phyloP scores from a whole-genome alignment of 257 asterid species.

The Gynochthodes officinalis region DNA sequence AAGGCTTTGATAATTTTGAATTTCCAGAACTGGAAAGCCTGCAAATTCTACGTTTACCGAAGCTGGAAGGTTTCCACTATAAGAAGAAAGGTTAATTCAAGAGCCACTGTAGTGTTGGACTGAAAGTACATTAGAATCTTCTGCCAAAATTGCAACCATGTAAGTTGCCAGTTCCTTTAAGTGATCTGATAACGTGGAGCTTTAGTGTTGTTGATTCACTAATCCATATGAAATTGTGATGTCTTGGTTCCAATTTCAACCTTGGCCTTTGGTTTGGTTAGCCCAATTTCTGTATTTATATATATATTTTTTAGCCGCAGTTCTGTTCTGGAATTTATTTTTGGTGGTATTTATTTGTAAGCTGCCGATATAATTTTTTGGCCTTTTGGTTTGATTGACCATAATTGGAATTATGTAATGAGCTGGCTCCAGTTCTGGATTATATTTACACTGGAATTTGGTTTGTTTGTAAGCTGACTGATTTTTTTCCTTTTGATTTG shows the following conservation, averaged over 20 bases:
- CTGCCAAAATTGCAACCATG: not conserved
- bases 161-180: not conserved
- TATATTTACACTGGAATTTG: too few relatives aligned
- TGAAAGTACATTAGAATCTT: not conserved
- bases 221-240: not conserved
- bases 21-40: not conserved
- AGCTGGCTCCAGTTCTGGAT: too few relatives aligned
- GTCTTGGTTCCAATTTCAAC: not conserved
- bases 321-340: too few relatives aligned
- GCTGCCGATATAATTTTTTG: too few relatives aligned
- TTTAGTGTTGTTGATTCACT: not conserved
- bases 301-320: too few relatives aligned
- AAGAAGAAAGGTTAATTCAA: not conserved
- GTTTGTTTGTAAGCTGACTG: too few relatives aligned
- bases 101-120: not conserved
- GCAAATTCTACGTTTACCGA: not conserved
- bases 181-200: not conserved
- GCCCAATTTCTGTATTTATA: too few relatives aligned
- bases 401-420: too few relatives aligned
- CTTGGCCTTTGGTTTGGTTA: not conserved
- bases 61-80: slow-evolving; percentile 1
- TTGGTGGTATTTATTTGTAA: too few relatives aligned
- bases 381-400: too few relatives aligned
- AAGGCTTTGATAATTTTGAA: not conserved
- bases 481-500: too few relatives aligned